These are phyloP conservation scores for Hanseniaspora mollemarum DNA, from an alignment of 805 yeast genomes.

Conservation along the genomic window DNA sequence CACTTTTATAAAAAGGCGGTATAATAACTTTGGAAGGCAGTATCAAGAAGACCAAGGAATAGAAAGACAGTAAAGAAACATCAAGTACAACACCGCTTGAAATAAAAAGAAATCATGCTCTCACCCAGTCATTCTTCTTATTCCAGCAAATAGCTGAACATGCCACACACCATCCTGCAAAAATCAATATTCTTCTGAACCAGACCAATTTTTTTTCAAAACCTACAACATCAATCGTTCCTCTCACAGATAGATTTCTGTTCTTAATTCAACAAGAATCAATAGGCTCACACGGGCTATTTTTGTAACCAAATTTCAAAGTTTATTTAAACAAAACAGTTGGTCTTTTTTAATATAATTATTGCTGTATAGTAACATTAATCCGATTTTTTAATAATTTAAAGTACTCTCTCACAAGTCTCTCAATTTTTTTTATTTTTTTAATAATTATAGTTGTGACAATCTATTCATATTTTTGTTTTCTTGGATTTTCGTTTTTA, in stretches of 20 bases:
- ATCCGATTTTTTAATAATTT: background rate
- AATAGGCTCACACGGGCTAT: background rate
- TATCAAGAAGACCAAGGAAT: background rate
- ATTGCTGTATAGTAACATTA: background rate
- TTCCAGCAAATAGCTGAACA: background rate
- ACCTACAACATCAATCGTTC: background rate
- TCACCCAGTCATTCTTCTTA: constrained; percentile 12
- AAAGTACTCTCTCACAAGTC: constrained; percentile 9
- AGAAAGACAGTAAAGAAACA: background rate
- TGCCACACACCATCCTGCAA: background rate
- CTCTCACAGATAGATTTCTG: background rate
- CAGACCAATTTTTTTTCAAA: background rate
- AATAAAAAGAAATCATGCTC: constrained; percentile 11
- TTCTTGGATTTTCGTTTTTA: too few species aligned
- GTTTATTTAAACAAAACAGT: background rate
- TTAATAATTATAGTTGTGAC: background rate
- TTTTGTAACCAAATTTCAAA: background rate
- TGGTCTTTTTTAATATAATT: background rate
- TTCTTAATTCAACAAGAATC: background rate
- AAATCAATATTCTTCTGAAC: too few species aligned
- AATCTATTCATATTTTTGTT: background rate
- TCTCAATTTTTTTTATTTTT: constrained; percentile 5
- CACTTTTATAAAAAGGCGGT: too few species aligned
- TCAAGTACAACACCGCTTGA: too few species aligned
- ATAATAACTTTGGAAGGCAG: too few species aligned